Base-by-base conservation (phyloP, 192 early-diverging fungal genomes). In the Glomus cerebriforme region DNA sequence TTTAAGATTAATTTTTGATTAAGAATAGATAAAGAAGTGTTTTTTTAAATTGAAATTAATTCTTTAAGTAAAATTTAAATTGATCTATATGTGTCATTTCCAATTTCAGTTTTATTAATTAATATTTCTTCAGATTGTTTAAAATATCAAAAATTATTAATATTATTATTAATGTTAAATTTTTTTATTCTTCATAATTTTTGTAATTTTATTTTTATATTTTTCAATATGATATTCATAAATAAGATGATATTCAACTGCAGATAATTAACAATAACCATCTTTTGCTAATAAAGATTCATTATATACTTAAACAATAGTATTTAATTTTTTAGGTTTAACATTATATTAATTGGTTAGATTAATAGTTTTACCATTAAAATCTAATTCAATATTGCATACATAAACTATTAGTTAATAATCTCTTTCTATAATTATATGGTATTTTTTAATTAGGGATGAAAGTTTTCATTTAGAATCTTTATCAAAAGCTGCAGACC, bases 311-410 rank as follows among this genome's bases (percentile, higher is more conserved):
- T 1, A 0, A 26, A 70, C 22, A 43, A 70, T 45, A 32, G 68
- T 5, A 67, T 67, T 13, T 19, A 67, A 67, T 67, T 67, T 67
- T 3, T 22, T 22, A 34, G 32, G 10, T 34, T 67, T 17, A 67
- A 7, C 22, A 39, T 67, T n/a, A 32, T 67, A 0, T 13, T 67
- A 12, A 67, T 67, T 22, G 19, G 19, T 17, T 6, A 67, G 7
- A n/a, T 34, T 34, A 15, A 67, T 35, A 37, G 31, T 34, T 67
- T 67, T 15, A 67, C 6, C 32, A 67, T 67, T 67, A 37, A 34
- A 67, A 67, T 67, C 65, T 67, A 67, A 67, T 67, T 29, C 19
- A 34, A 67, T 67, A 6, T 67, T 67, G 6, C 31, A 2, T 32
- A 67, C 3, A 67, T 10, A 37, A 67, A 67, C 17, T 67, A 67